Conservation (phyloP, 2,329 filamentous ascomycete species). For the Penicillium sp. region DNA sequence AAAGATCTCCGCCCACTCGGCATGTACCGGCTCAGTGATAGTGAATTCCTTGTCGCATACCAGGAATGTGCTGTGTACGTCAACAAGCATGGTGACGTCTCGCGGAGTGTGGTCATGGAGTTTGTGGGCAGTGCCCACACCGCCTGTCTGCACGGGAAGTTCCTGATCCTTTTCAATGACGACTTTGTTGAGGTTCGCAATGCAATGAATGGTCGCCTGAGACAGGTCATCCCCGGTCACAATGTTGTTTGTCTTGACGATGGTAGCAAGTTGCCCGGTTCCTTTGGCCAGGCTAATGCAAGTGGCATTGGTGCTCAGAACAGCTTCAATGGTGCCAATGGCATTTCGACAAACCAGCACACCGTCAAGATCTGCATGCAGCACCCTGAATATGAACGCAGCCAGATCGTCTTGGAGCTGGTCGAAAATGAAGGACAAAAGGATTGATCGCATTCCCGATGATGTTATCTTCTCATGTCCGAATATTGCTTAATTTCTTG, state of each 20-base stretch:
- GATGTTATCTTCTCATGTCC: background rate
- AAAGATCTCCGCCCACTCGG: constrained; percentile 81
- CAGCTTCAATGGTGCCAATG: constrained; percentile 35
- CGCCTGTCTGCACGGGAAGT: constrained; percentile 87
- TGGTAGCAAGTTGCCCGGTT: constrained; percentile 50
- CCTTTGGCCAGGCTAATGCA: constrained; percentile 44
- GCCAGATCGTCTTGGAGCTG: constrained; percentile 89
- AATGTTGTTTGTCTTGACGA: constrained; percentile 91
- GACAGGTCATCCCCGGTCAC: constrained; percentile 90
- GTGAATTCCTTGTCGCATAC: constrained; percentile 90
- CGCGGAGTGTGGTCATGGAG: constrained; percentile 92
- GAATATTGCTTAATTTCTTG: background rate
- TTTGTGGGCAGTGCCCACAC: constrained; percentile 92
- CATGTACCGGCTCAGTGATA: constrained; percentile 93
- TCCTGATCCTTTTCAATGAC: constrained; percentile 88
- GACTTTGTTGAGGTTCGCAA: constrained; percentile 98
- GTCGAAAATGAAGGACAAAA: constrained; percentile 84
- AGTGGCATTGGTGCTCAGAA: constrained; percentile 33
- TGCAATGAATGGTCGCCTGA: constrained; percentile 87
- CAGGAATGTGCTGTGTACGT: constrained; percentile 97
- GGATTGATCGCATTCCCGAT: constrained; percentile 36
- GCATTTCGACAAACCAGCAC: constrained; percentile 49
- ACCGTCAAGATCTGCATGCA: constrained; percentile 95
- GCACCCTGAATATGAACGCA: constrained; percentile 81
- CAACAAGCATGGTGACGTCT: constrained; percentile 96